Conservation (phyloP, 2,329 filamentous ascomycete species). For the Colletotrichum sp. region DNA sequence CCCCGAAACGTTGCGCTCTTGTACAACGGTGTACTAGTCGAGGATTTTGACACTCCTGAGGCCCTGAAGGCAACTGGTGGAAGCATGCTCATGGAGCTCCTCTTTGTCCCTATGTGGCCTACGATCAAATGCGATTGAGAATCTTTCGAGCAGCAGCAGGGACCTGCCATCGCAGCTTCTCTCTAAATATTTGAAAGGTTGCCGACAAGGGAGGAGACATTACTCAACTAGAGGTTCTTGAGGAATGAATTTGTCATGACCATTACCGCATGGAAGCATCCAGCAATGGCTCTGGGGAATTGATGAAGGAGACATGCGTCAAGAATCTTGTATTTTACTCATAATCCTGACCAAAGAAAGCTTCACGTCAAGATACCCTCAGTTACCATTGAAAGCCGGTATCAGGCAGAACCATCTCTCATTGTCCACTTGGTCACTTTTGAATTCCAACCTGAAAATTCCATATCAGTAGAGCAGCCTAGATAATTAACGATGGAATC, state of each 20-base stretch:
- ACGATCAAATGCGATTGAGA: background rate
- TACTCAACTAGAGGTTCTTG: background rate
- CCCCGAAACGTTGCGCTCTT: background rate
- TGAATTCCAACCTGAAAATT: background rate
- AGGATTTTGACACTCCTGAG: background rate
- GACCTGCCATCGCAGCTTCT: background rate
- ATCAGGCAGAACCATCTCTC: background rate
- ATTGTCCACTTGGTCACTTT: accelerated
- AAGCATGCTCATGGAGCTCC: background rate
- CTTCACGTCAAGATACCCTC: background rate
- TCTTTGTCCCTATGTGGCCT: background rate
- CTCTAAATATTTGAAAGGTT: accelerated
- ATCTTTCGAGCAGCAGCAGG: background rate
- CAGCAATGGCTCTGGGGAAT: background rate
- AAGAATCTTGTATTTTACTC: background rate
- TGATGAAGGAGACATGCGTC: background rate
- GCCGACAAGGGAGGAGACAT: background rate
- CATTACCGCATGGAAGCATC: background rate
- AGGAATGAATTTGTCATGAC: background rate
- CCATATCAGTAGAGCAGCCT: background rate
- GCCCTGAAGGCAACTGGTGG: background rate
- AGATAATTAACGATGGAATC: accelerated
- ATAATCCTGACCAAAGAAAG: background rate
- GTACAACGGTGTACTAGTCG: background rate
- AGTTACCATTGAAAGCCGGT: background rate